Evolutionary conservation across 192 early-diverging fungal genomes (phyloP), one percentile per base, ranked within the genome.

Genomic region (Coemansia sp.): DNA sequence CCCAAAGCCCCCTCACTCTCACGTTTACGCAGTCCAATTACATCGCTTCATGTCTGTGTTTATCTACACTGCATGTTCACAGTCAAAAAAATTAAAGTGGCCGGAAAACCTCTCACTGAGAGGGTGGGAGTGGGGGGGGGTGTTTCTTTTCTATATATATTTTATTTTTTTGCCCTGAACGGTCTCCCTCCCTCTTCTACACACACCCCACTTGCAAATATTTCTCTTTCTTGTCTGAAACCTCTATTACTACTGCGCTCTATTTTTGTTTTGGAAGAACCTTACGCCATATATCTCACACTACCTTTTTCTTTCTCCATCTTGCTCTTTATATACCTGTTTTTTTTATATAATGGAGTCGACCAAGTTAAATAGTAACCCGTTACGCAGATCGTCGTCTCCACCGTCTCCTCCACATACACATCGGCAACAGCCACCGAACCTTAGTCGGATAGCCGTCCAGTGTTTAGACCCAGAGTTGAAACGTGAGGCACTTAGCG

Each of bases 401-500:
- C 66, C 69, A 22, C 65, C 65, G 24, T 38, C 63, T 10, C 50
- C 39, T 6, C 70, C 68, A 60, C 31, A 60, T 18, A 31, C 16
- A 33, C 57, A 33, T 8, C 57, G 5, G 16, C 57, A 33, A 12
- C 29, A 60, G 31, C 57, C 57, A 31, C 29, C 29, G 57, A 60
- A 60, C n/a, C 33, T 60, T 20, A 67, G 66, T 66, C 64, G 64
- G 34, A 65, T 78, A 44, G 62, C 71, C 36, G 76, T 83, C 33
- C 76, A 83, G 73, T 83, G 73, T 62, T 64, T 73, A 15, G 76
- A 83, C 61, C 76, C 76, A 11, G 81, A 78, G 11, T 52, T 83
- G 20, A 83, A 83, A 65, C 81, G 76, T 65, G 81, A 75, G 64
- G 81, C 81, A 13, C 73, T 83, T 12, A 78, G 81, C 71, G 81